Percentiles rank a stretch among this genome's conserved stretches.
phyloP scores from a whole-genome alignment of 2,329 filamentous ascomycete species.

The Diaporthe sp. region DNA sequence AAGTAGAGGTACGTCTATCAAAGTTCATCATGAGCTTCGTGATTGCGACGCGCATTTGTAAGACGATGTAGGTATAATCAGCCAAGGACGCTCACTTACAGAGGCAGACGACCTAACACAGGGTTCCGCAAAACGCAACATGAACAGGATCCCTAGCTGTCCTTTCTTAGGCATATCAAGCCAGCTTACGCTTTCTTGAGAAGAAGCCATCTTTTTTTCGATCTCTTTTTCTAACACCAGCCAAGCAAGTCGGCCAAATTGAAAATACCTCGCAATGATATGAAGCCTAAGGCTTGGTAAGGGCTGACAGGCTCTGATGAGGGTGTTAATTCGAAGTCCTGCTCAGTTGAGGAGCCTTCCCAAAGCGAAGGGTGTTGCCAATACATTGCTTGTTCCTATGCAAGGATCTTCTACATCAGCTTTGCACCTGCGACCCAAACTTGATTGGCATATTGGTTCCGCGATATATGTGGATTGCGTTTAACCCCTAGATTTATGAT shows the following conservation, averaged over 20 bases:
- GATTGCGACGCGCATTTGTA: conserved; percentile 2
- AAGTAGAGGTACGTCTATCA: conserved; percentile 15
- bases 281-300: neutral
- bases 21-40: conserved; percentile 7
- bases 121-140: conserved; percentile 17
- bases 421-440: neutral
- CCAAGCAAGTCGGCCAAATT: neutral
- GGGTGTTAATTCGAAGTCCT: neutral
- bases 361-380: neutral
- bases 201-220: neutral
- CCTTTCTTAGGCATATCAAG: conserved; percentile 14
- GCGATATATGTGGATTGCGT: neutral
- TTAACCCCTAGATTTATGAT: conserved; percentile 2
- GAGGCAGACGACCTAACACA: conserved; percentile 22
- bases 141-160: conserved; percentile 4
- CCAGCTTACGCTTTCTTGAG: conserved; percentile 6
- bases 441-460: neutral
- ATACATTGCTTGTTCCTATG: neutral
- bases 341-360: neutral
- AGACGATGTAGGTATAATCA: neutral
- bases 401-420: neutral
- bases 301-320: neutral
- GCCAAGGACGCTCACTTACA: neutral
- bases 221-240: neutral
- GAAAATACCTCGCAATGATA: neutral